Evolutionary conservation across 2,329 filamentous ascomycete species (phyloP), one percentile per base, ranked within the genome.

Genomic region (Plectosphaerella sp.): DNA sequence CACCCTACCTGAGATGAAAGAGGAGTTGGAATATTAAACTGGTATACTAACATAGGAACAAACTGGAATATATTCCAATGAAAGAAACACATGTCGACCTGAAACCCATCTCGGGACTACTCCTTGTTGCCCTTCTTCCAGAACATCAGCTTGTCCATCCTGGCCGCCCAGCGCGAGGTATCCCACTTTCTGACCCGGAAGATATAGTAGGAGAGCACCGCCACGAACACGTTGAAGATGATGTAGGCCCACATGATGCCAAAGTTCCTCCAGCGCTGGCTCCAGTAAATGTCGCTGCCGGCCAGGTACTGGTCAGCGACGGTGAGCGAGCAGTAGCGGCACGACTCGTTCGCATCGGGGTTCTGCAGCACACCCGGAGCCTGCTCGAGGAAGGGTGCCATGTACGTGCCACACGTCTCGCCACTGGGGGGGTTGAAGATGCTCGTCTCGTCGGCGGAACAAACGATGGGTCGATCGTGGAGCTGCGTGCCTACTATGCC

Each of bases 201-300:
- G 18, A 83, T 58, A 65, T 80, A 90, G 66, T 90, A 90, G 1
- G 84, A 66, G 11, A 74, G 56, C 3, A 88, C 70, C 0, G 85
- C 83, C 2, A 76, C 69, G 39, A 68, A 66, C 39, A 87, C 76
- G 59, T 89, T 87, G 65, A 89, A 87, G 0, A 69, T 54, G 39
- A 89, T 77, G 59, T 79, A 90, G 0, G 73, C 83, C 79, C 84
- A 89, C 61, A 89, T 71, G 41, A 90, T 73, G 2, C 86, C 87
- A 53, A 83, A 89, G 62, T 90, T 88, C 52, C 86, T 74, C 86
- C 86, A 89, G 3, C 82, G 62, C 50, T 86, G 74, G 3, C 54
- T 60, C 58, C 78, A 86, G 20, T 64, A 68, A 41, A 86, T 79
- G 9, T 65, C 57, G 2, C 72, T 73, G 0, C 61, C 66, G 3